A percentile compares a stretch with the other conserved stretches of the same genome.
Evolutionary conservation across 75 land plant species (phyloP).

Genomic region (Cunninghamia lanceolata): DNA sequence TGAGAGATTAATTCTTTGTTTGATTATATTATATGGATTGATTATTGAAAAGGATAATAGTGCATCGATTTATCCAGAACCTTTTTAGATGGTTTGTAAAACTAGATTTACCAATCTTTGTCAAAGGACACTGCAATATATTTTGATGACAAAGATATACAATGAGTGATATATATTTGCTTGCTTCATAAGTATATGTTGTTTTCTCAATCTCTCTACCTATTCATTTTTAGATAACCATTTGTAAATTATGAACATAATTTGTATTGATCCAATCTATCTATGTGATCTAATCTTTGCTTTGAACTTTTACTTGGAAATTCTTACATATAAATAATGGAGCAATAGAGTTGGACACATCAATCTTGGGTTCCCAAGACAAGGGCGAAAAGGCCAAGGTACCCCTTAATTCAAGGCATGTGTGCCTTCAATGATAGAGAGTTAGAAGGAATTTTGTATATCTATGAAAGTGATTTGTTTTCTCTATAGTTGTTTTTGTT

Average conservation of each 20-base stretch:
- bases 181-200: neutral
- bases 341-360: conserved; percentile 81
- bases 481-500: too few species aligned
- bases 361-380: conserved; percentile 73
- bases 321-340: conserved; percentile 89
- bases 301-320: conserved; percentile 35
- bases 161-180: neutral
- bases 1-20: neutral
- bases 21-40: neutral
- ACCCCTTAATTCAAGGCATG: too few species aligned
- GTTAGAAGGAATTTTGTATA: too few species aligned
- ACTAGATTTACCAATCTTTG: neutral
- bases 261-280: neutral
- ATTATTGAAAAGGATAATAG: neutral
- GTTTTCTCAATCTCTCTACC: neutral
- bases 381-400: conserved; percentile 82
- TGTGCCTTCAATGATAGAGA: too few species aligned
- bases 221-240: neutral
- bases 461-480: too few species aligned
- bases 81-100: neutral
- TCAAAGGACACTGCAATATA: neutral
- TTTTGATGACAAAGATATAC: neutral
- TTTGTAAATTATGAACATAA: neutral
- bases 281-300: neutral
- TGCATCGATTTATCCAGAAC: neutral